These are phyloP conservation scores for Chaetomiaceae sp. DNA, from an alignment of 2,329 filamentous ascomycete genomes.

Conservation along the genomic window DNA sequence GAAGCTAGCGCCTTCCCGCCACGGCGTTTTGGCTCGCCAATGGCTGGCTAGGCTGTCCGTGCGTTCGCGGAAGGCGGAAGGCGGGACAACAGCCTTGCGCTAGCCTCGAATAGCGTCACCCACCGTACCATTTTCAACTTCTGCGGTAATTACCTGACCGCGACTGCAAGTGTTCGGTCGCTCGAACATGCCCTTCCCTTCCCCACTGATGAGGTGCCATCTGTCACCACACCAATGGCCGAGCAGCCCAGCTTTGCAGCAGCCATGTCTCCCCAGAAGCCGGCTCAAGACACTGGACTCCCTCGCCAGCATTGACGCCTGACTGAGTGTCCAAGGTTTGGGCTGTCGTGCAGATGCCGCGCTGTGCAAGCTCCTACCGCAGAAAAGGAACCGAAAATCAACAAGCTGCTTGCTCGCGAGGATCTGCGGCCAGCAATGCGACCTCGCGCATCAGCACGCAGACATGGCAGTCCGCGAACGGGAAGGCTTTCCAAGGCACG, in stretches of 20 bases:
- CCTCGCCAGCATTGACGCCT: conserved; percentile 19
- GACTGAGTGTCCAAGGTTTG: conserved; percentile 9
- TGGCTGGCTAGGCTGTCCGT: conserved; percentile 9
- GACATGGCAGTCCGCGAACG: not conserved
- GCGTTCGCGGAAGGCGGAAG: conserved; percentile 26
- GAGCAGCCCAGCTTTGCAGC: not conserved
- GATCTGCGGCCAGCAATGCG: conserved; percentile 26
- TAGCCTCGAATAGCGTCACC: conserved; percentile 19
- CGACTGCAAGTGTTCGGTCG: no score
- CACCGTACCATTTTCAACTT: not conserved
- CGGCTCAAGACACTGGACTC: conserved; percentile 1
- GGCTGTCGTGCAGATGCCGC: conserved; percentile 20
- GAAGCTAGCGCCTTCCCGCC: conserved; percentile 21
- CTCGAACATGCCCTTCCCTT: no score
- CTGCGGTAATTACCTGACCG: no score
- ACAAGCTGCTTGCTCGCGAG: conserved; percentile 17
- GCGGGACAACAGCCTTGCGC: conserved; percentile 3
- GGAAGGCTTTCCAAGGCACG: not conserved
- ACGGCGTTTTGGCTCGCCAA: conserved; percentile 18
- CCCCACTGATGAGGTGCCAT: no score
- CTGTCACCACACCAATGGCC: not conserved
- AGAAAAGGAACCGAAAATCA: no score
- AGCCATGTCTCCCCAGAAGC: not conserved
- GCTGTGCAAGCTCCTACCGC: no score
- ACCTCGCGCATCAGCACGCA: conserved; percentile 9